Evolutionary conservation across 306 rosid genomes (phyloP), one percentile per base, ranked within the genome.

Genomic region (Glycyrrhiza uralensis): DNA sequence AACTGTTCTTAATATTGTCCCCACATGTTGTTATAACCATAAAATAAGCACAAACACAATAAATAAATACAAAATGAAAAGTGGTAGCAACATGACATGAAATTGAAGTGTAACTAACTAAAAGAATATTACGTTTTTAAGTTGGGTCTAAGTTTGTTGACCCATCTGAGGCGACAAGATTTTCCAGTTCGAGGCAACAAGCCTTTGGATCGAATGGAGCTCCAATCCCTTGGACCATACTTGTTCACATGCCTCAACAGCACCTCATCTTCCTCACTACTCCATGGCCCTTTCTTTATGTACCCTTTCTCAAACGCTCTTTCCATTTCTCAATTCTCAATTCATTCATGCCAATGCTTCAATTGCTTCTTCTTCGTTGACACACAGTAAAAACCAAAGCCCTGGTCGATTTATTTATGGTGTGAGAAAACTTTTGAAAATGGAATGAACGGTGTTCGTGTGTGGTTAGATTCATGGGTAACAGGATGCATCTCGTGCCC

Each of bases 181-280:
- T 89, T 86, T 4, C 88, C 88, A 0, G 85, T 86, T 17, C 90
- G 49, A 0, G 88, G 83, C 74, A 89, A 74, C 8, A 81, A 62
- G 10, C 90, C 87, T 49, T 85, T 87, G 85, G 95, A 84, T 76
- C 85, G 88, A 89, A 89, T 81, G 87, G 83, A 85, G 85, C 89
- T 86, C 95, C 96, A 89, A 7, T 86, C 88, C 26, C 84, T 71
- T 4, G 92, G 81, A 64, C 96, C 92, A 60, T 61, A 54, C 23
- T 71, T 74, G n/a, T 39, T 71, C 5, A 89, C 92, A 74, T 82
- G 79, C 19, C 71, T 77, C 13, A 79, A 29, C 0, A 89, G 55
- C 15, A 85, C 74, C 19, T 89, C 88, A 77, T 86, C 96, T 83
- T 89, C 96, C 6, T 89, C 90, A 62, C 60, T 70, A 60, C 69